Conservation (phyloP, 2,329 filamentous ascomycete species). For the Apiospora kogelbergensis region DNA sequence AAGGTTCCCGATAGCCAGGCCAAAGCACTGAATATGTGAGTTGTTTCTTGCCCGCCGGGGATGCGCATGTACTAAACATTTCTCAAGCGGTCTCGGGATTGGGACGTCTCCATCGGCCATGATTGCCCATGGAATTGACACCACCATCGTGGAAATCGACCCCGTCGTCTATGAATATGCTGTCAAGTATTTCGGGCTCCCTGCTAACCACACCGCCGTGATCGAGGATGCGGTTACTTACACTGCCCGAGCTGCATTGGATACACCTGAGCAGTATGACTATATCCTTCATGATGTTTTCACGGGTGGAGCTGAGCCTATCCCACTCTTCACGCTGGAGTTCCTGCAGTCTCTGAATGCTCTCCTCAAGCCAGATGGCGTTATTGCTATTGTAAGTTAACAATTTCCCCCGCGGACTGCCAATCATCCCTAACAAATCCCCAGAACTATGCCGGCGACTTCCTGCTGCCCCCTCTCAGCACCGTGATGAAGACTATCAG, state of each 20-base stretch:
- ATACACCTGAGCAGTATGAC: conserved; percentile 62
- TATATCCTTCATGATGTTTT: conserved; percentile 99
- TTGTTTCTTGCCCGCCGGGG: conserved; percentile 15
- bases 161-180: conserved; percentile 85
- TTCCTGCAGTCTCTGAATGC: conserved; percentile 72
- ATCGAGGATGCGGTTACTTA: conserved; percentile 82
- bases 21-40: conserved; percentile 82
- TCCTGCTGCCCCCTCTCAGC: conserved; percentile 71
- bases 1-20: conserved; percentile 62
- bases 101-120: conserved; percentile 88
- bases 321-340: conserved; percentile 81
- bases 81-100: conserved; percentile 76
- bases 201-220: conserved; percentile 73
- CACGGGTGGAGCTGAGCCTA: conserved; percentile 90
- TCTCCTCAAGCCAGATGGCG: conserved; percentile 75
- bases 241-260: conserved; percentile 45
- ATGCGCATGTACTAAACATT: conserved; percentile 20
- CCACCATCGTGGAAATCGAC: conserved; percentile 93
- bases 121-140: conserved; percentile 84
- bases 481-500: conserved; percentile 82
- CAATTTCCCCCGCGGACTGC: neutral
- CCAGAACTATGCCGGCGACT: conserved; percentile 92
- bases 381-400: conserved; percentile 77
- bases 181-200: conserved; percentile 77
- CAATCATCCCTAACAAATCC: neutral